Conservation (phyloP, 495 filamentous ascomycete species). For the Corynascus novoguineensis region DNA sequence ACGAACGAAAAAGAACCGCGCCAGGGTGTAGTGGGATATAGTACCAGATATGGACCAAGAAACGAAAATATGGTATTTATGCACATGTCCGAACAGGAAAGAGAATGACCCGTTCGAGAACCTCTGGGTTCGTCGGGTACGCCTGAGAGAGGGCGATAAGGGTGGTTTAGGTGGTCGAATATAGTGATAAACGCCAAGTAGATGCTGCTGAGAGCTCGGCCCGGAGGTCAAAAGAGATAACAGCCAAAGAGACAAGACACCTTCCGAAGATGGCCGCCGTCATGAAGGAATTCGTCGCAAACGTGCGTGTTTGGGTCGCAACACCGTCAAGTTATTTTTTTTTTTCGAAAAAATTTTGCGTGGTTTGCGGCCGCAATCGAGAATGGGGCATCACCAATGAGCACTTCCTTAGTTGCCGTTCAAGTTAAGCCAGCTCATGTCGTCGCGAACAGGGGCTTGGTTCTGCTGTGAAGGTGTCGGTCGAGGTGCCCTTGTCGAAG, state of each 20-base stretch:
- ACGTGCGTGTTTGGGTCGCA: neutral
- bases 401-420: slow-evolving; percentile 24
- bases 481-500: slow-evolving; percentile 33
- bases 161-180: neutral
- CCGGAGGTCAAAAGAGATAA: neutral
- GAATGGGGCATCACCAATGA: too few species aligned
- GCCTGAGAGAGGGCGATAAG: neutral
- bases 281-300: neutral
- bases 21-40: slow-evolving; percentile 9
- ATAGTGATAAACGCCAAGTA: neutral
- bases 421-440: slow-evolving; percentile 78
- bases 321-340: neutral
- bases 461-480: slow-evolving; percentile 26
- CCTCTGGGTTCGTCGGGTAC: neutral
- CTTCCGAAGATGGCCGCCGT: neutral
- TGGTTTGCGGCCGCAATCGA: too few species aligned
- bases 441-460: slow-evolving; percentile 29
- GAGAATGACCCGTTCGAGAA: neutral
- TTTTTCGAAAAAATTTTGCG: too few species aligned
- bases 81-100: slow-evolving; percentile 8
- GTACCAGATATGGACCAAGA: slow-evolving; percentile 1
- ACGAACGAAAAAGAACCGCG: neutral
- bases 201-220: neutral
- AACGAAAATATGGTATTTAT: slow-evolving; percentile 13
- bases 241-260: neutral